Percentiles rank a stretch among this genome's conserved stretches.
Evolutionary conservation across 2,329 filamentous ascomycete genomes (phyloP).

Genomic region (Alternaria arbusti): DNA sequence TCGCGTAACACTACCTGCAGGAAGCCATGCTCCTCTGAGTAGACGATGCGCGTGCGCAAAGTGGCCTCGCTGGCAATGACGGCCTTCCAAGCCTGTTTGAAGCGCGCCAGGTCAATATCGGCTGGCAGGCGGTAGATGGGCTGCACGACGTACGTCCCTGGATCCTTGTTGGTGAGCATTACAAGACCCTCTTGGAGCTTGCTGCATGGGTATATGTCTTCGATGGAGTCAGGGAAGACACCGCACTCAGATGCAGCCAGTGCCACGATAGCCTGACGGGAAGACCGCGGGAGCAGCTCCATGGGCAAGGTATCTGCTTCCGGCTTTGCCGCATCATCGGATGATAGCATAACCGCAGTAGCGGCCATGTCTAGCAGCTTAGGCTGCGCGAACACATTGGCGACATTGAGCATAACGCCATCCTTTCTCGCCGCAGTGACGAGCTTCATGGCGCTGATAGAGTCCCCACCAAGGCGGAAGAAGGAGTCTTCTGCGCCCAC

Average conservation of each 20-base stretch:
- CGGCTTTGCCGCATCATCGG: slow-evolving; percentile 21
- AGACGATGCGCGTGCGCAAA: slow-evolving; percentile 54
- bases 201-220: slow-evolving; percentile 43
- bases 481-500: slow-evolving; percentile 55
- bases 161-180: slow-evolving; percentile 39
- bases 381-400: slow-evolving; percentile 54
- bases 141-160: slow-evolving; percentile 42
- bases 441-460: slow-evolving; percentile 55
- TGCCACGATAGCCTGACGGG: slow-evolving; percentile 26
- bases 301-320: slow-evolving; percentile 29
- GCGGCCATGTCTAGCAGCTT: slow-evolving; percentile 53
- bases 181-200: slow-evolving; percentile 43
- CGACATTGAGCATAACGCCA: slow-evolving; percentile 51
- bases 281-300: slow-evolving; percentile 27
- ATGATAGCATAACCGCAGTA: slow-evolving; percentile 26
- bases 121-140: slow-evolving; percentile 50
- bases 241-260: slow-evolving; percentile 39
- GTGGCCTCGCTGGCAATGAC: slow-evolving; percentile 54
- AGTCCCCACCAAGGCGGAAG: slow-evolving; percentile 56
- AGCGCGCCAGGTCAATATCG: slow-evolving; percentile 37
- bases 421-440: slow-evolving; percentile 51
- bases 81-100: slow-evolving; percentile 56
- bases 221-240: slow-evolving; percentile 30
- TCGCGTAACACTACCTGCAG: slow-evolving; percentile 42
- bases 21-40: slow-evolving; percentile 39